phyloP scores from a whole-genome alignment of 176 grass and related monocot genomes.

The Paspalum notatum region DNA sequence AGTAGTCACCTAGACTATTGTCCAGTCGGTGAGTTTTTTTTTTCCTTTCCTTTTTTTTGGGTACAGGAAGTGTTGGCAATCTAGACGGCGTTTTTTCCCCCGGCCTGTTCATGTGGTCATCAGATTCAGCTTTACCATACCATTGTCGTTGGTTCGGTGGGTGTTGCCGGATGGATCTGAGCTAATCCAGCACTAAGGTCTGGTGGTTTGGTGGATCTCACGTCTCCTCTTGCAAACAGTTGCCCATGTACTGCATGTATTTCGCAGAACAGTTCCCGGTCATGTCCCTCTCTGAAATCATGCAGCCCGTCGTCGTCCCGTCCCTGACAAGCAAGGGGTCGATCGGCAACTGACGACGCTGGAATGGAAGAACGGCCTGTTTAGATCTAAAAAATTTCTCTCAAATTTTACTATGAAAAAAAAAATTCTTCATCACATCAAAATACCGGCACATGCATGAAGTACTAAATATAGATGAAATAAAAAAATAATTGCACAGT shows the following conservation, averaged over 20 bases:
- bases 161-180: slow-evolving; percentile 58
- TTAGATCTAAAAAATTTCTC: no score
- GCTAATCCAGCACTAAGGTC: slow-evolving; percentile 33
- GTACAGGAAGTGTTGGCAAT: neutral
- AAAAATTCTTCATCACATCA: no score
- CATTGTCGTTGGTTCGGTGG: slow-evolving; percentile 19
- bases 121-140: slow-evolving; percentile 5
- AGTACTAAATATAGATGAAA: no score
- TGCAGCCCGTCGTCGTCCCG: neutral
- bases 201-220: slow-evolving; percentile 31
- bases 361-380: neutral
- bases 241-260: neutral
- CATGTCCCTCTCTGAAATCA: slow-evolving; percentile 16
- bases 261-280: neutral
- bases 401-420: no score
- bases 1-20: neutral
- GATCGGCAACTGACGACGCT: neutral
- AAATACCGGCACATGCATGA: no score
- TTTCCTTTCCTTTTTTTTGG: no score
- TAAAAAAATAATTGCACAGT: no score
- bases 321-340: neutral
- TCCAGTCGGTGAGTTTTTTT: neutral
- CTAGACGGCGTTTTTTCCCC: neutral
- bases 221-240: neutral
- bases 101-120: neutral